Evolutionary conservation across 2,329 filamentous ascomycete genomes (phyloP), one percentile per base, ranked within the genome.

Genomic region (Paramyrothecium sp.): DNA sequence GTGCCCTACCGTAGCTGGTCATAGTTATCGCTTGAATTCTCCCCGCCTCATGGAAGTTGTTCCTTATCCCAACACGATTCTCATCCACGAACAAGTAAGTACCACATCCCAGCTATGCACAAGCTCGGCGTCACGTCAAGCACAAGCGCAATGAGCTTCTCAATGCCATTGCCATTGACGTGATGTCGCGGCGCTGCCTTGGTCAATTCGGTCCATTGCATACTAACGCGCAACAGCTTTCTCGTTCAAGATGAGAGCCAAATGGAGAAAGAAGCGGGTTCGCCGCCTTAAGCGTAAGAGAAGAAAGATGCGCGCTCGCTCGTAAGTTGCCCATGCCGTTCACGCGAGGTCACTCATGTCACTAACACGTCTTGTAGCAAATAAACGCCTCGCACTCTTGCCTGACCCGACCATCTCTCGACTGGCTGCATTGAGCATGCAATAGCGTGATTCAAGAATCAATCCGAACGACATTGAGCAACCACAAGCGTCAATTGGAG

Each of bases 231-330:
- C 52, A 54, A 54, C 61, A 70, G 68, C 63, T 63, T 67, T 66
- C 66, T 70, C 69, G 76, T 80, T 81, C 82, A 87, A 81, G 81
- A 87, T 88, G 85, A 84, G 94, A 95, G 93, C 92, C 78, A 98
- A 98, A 87, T 98, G 95, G 95, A 95, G 94, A 87, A 99, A 99
- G 91, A 99, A 99, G 94, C 88, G 95, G 80, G 93, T 97, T 83
- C 88, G 95, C 75, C 89, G 95, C 82, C 92, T 99, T 81, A 98
- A 98, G 90, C 90, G 93, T 79, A 99, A 99, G 93, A 92, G 95
- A 85, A 96, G 95, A 92, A 99, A 99, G 94, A 97, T 95, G 84
- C 89, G 95, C 80, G 95, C 94, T 74, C 85, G 95, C 84, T 93
- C 89, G 95, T 98, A 86, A 87, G 92, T 83, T 51, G 21, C 17